Conservation (phyloP, 2,329 filamentous ascomycete species). For the Aspergillus awamori region DNA sequence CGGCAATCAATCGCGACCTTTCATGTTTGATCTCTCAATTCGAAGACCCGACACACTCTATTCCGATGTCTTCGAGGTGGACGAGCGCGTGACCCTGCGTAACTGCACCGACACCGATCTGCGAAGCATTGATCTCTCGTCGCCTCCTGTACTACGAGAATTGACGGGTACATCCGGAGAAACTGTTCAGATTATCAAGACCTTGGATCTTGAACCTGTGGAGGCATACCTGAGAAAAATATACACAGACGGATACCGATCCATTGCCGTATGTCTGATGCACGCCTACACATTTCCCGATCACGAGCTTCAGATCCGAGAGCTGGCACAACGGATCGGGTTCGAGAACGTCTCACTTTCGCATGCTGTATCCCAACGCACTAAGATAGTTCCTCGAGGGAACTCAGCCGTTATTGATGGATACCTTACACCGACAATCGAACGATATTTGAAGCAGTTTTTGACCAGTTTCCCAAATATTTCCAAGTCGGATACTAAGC, state of each 20-base stretch:
- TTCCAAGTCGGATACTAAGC: constrained; percentile 72
- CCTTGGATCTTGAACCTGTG: constrained; percentile 58
- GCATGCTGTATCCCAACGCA: constrained; percentile 78
- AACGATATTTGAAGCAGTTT: constrained; percentile 72
- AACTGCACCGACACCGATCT: constrained; percentile 28
- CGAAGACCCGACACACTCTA: constrained; percentile 85
- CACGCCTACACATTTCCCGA: constrained; percentile 89
- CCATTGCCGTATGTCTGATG: constrained; percentile 88
- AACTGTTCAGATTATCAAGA: constrained; percentile 68
- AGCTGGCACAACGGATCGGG: constrained; percentile 76
- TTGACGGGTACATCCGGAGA: constrained; percentile 71
- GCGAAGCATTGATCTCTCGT: neutral
- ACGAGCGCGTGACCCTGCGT: constrained; percentile 79
- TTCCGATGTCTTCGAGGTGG: constrained; percentile 80
- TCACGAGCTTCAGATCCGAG: constrained; percentile 78
- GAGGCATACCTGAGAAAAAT: constrained; percentile 67
- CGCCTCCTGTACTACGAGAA: constrained; percentile 31
- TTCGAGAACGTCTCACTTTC: constrained; percentile 77
- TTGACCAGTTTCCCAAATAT: constrained; percentile 78
- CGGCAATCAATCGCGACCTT: constrained; percentile 85
- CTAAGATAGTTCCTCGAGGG: constrained; percentile 72
- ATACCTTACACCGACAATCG: constrained; percentile 77
- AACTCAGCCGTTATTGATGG: constrained; percentile 79
- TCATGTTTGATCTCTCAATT: constrained; percentile 89
- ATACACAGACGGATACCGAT: constrained; percentile 71